These are phyloP conservation scores for Pecoramyces ruminantium DNA, from an alignment of 192 early-diverging fungal species.

Conservation along the genomic window DNA sequence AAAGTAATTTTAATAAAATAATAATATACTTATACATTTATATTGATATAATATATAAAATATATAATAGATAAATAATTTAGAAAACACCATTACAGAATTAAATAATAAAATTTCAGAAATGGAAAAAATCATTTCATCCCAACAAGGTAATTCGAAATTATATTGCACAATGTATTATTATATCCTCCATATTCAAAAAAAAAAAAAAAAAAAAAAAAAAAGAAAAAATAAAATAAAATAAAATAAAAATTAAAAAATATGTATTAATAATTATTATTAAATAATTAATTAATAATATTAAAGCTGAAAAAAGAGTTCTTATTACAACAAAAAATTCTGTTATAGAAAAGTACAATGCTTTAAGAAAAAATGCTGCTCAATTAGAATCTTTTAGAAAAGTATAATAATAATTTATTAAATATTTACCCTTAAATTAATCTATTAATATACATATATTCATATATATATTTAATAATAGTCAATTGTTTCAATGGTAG, in stretches of 20 bases:
- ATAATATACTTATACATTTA: too few relatives aligned
- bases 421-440: too few relatives aligned
- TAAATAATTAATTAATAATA: too few relatives aligned
- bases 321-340: not conserved
- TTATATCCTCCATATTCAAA: too few relatives aligned
- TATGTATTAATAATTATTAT: too few relatives aligned
- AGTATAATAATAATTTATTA: not conserved
- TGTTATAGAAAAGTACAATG: not conserved
- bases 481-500: not conserved
- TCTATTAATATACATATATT: too few relatives aligned
- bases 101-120: not conserved
- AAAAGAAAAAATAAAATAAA: too few relatives aligned
- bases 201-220: too few relatives aligned
- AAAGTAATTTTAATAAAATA: not conserved
- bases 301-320: not conserved
- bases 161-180: too few relatives aligned
- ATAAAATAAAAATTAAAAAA: too few relatives aligned
- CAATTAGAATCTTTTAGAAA: not conserved
- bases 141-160: not conserved
- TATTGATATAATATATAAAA: too few relatives aligned
- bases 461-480: not conserved
- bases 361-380: not conserved
- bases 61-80: not conserved
- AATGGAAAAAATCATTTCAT: not conserved
- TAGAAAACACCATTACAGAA: not conserved